These are phyloP conservation scores for Albifimbria verrucaria DNA, from an alignment of 2,329 filamentous ascomycete genomes.

Conservation along the genomic window DNA sequence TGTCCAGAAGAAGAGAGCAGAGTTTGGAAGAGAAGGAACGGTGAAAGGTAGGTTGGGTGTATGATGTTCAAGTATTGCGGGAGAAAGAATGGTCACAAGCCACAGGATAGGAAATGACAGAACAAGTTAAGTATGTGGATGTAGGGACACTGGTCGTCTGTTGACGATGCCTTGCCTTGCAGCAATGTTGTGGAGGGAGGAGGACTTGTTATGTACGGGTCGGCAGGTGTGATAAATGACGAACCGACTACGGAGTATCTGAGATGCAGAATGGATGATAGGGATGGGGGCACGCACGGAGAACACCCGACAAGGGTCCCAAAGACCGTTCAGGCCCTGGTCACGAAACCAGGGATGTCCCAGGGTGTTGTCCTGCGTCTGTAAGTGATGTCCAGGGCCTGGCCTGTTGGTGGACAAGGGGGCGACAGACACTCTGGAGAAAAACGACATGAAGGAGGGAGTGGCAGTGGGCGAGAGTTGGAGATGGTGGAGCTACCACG, in stretches of 20 bases:
- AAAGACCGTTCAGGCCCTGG: not conserved
- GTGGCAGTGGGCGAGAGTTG: not conserved
- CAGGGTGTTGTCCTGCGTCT: not conserved
- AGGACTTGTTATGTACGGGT: not conserved
- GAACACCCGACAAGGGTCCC: not conserved
- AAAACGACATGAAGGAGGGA: not conserved
- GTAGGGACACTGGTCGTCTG: not conserved
- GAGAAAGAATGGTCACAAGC: not conserved
- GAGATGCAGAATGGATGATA: not conserved
- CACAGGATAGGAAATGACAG: not conserved
- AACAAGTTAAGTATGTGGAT: not conserved
- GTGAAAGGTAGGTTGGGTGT: not conserved
- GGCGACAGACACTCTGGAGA: not conserved
- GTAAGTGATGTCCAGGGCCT: not conserved
- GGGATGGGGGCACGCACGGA: not conserved
- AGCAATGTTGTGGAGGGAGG: not conserved
- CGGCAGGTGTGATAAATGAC: not conserved
- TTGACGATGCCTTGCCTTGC: not conserved
- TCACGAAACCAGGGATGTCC: not conserved
- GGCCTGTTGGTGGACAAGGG: not conserved
- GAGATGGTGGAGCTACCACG: not conserved
- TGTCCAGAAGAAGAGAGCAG: too few relatives aligned
- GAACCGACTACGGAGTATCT: not conserved
- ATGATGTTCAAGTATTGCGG: not conserved
- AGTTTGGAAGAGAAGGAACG: not conserved